Evolutionary conservation across 1,284 basidiomycete genomes (phyloP), one percentile per base, ranked within the genome.

Genomic region (Athelia sp.): DNA sequence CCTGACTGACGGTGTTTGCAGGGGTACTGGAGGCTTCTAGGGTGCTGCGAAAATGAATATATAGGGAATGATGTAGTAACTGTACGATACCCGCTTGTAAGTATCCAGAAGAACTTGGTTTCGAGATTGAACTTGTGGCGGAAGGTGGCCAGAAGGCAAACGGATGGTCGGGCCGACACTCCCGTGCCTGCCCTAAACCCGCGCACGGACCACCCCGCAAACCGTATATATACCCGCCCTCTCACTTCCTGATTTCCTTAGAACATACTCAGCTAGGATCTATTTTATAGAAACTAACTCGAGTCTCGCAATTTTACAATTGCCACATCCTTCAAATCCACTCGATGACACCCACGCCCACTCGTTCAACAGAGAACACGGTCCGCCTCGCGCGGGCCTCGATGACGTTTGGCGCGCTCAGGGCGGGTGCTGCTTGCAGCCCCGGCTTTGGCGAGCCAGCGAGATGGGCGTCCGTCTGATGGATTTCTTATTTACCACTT

Each of bases 211-310:
- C n/a, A n/a, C n/a, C n/a, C n/a, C n/a, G n/a, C n/a, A n/a, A n/a
- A n/a, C n/a, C n/a, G n/a, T n/a, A n/a, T n/a, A n/a, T n/a, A n/a
- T n/a, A n/a, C n/a, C n/a, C n/a, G n/a, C n/a, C n/a, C n/a, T n/a
- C n/a, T n/a, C n/a, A n/a, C n/a, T n/a, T n/a, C n/a, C n/a, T n/a
- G n/a, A n/a, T n/a, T 40, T 40, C 36, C 19, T 40, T 21, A 40
- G 36, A 40, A 40, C 36, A 40, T 40, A 40, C 36, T 40, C 36
- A 40, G 75, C 76, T 78, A 87, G 85, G 85, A 87, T 88, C 85
- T 88, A 77, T 88, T 87, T 78, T 82, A 87, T 84, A 87, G 84
- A 81, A 83, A 84, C 85, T 87, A 83, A 87, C 85, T 84, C 82
- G 84, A 40, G 82, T 87, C 82, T 84, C 81, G 84, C 84, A 86